phyloP scores from a whole-genome alignment of 495 filamentous ascomycete genomes.

The Xylaria acuta region DNA sequence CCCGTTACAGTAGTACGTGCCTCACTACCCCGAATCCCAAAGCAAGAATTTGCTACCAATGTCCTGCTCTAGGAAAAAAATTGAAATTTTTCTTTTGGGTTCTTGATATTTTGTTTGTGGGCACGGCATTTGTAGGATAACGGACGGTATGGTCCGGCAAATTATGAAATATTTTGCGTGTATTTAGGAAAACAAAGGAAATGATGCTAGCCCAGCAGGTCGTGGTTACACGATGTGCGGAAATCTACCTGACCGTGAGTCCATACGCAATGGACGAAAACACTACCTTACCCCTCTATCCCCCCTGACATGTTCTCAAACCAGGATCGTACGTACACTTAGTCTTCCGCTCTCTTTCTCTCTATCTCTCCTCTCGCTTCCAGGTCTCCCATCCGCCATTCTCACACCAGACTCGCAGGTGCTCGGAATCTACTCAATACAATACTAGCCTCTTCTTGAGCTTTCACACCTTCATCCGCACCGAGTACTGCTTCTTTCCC shows the following conservation, averaged over 20 bases:
- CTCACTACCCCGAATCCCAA: not conserved
- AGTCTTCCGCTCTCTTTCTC: not conserved
- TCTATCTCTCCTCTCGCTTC: not conserved
- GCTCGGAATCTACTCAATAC: not conserved
- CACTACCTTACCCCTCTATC: not conserved
- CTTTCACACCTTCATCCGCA: not conserved
- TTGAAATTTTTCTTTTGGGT: not conserved
- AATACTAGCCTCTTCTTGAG: not conserved
- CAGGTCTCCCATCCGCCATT: not conserved
- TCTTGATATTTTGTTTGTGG: not conserved
- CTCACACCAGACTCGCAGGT: not conserved
- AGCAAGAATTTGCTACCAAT: not conserved
- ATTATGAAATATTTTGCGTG: constrained; percentile 1
- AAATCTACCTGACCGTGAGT: not conserved
- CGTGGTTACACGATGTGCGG: not conserved
- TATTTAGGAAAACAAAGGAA: constrained; percentile 17
- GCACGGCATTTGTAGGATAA: not conserved
- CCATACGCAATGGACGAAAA: not conserved
- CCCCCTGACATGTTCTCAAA: not conserved
- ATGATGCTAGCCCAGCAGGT: not conserved
- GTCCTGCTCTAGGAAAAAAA: constrained; percentile 5
- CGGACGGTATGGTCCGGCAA: not conserved
- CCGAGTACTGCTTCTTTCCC: too few relatives aligned
- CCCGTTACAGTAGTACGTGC: not conserved
- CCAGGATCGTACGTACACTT: not conserved